Base-by-base conservation (phyloP, 2,329 filamentous ascomycete species). In the Talaromyces verruculosus region DNA sequence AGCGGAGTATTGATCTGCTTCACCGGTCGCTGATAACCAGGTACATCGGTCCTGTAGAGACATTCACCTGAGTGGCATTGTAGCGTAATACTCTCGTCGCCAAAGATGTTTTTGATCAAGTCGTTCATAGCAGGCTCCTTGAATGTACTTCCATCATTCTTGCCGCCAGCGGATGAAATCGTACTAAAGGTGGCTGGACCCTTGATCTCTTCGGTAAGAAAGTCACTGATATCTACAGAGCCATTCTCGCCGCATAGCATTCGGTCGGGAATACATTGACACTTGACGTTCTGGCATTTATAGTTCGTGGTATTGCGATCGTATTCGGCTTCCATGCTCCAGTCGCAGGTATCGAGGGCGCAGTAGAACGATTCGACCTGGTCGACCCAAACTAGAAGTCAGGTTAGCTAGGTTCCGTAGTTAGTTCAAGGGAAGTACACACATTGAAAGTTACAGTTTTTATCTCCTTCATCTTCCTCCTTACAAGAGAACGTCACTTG, bases 1-100 rank as follows among this genome's bases (percentile, higher is more conserved):
- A 99, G 84, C 2, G 94, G 95, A 0, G 94, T 98, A 77, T 99
- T 99, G 80, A 99, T 98, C 75, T 90, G 89, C 81, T 97, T 97
- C 67, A 97, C 86, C 0, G 94, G 93, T 22, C 90, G 86, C 70
- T 90, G 85, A 74, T 96, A 99, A 19, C 96, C 95, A 17, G 95
- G 95, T 6, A 98, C 89, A 73, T 98, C 91, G 5, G 93, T 97
- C 75, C 91, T 87, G 78, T 97, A 93, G 39, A 99, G 82, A 82
- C 95, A 99, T 80, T 99, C 95, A 67, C 95, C 95, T 28, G 93
- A 87, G 67, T 88, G 84, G 73, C 95, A 99, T 30, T 87, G 84
- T 53, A 99, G 82, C 59, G 89, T 86, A 73, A 99, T 99, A 75
- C 91, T 97, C 63, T 89, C 85, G 74, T 99, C 96, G 43, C 94